These are phyloP conservation scores for Dothistroma pini DNA, from an alignment of 2,329 filamentous ascomycete genomes.

Conservation along the genomic window DNA sequence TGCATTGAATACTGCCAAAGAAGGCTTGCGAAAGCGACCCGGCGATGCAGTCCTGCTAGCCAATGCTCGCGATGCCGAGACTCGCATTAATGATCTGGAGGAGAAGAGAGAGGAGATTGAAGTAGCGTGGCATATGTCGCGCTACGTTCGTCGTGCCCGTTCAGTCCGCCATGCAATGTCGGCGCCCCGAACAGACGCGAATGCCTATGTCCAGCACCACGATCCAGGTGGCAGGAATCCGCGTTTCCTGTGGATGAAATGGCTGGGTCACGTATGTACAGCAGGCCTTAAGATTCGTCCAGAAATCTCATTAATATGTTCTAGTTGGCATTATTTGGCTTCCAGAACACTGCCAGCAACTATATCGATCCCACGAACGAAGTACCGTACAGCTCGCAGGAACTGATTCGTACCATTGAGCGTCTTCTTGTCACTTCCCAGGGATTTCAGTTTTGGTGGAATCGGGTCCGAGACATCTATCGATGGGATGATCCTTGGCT, in stretches of 20 bases:
- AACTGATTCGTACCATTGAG: slow-evolving; percentile 1
- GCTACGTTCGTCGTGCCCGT: background rate
- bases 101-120: background rate
- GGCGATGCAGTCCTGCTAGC: background rate
- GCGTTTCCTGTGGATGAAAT: slow-evolving; percentile 1
- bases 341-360: background rate
- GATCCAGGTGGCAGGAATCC: background rate
- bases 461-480: slow-evolving; percentile 6
- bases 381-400: background rate
- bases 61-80: background rate
- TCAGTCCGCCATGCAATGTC: background rate
- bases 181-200: background rate
- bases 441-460: slow-evolving; percentile 5
- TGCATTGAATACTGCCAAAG: background rate
- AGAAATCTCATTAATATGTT: background rate
- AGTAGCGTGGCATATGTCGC: slow-evolving; percentile 1
- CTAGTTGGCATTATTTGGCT: background rate
- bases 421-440: slow-evolving; percentile 6
- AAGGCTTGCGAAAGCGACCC: background rate
- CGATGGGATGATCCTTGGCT: slow-evolving; percentile 8
- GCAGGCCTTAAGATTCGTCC: slow-evolving; percentile 5
- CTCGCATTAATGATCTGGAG: background rate
- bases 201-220: background rate
- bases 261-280: slow-evolving; percentile 1
- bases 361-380: background rate